Evolutionary conservation across 805 yeast genomes (phyloP).

Genomic region (Ogataea methylovora): DNA sequence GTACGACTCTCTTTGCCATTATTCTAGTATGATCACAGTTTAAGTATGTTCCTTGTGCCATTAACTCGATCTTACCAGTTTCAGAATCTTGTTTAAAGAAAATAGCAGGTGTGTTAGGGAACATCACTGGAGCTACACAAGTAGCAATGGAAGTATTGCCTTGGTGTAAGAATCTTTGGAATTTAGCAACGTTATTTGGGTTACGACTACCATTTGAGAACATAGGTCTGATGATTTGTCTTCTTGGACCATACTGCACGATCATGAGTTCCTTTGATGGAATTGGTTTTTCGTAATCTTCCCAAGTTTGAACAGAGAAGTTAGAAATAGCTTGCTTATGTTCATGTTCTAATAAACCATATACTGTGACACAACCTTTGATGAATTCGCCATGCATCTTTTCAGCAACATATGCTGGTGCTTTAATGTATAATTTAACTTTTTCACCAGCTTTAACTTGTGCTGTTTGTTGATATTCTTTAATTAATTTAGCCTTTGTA

Average conservation of each 20-base stretch:
- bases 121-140: constrained; percentile 78
- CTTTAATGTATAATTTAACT: constrained; percentile 51
- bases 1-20: constrained; percentile 76
- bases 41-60: constrained; percentile 87
- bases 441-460: constrained; percentile 56
- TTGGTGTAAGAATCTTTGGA: constrained; percentile 74
- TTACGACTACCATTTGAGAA: constrained; percentile 74
- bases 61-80: constrained; percentile 45
- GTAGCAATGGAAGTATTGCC: constrained; percentile 75
- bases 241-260: constrained; percentile 90
- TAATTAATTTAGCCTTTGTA: constrained; percentile 59
- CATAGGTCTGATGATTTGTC: constrained; percentile 74
- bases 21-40: constrained; percentile 81
- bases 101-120: constrained; percentile 78
- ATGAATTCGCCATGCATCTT: constrained; percentile 33
- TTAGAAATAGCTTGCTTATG: constrained; percentile 80
- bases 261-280: constrained; percentile 75
- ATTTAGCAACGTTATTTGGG: constrained; percentile 81
- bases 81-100: constrained; percentile 58
- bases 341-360: constrained; percentile 76
- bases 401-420: constrained; percentile 41
- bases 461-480: constrained; percentile 44
- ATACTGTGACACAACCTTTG: constrained; percentile 50
- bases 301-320: constrained; percentile 80
- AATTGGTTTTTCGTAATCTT: constrained; percentile 79